A percentile compares a stretch with the other conserved stretches of the same genome.
Conservation (phyloP, 805 yeast species). For the Metschnikowia gelsemii region DNA sequence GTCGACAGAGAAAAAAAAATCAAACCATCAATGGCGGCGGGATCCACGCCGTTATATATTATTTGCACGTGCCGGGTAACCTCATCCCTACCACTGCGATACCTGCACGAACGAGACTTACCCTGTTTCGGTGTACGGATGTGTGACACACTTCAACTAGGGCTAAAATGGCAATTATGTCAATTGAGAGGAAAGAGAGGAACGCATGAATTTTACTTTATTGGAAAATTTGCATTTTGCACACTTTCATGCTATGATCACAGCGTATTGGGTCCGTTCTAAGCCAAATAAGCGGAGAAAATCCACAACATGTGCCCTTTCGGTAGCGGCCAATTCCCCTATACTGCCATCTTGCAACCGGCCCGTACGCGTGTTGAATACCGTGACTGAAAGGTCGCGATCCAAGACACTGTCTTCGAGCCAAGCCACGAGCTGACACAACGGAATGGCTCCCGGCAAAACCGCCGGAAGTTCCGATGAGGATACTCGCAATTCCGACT, state of each 20-base stretch:
- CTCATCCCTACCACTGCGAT: conserved; percentile 2
- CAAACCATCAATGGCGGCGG: conserved; percentile 21
- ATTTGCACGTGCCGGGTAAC: conserved; percentile 14
- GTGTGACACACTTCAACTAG: too few species aligned
- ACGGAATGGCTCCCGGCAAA: conserved; percentile 51
- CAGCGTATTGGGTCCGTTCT: conserved; percentile 17
- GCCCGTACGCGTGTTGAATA: conserved; percentile 21
- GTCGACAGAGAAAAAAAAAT: conserved; percentile 73
- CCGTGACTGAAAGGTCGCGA: conserved; percentile 6
- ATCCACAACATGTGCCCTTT: conserved; percentile 36
- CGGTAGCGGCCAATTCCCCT: conserved; percentile 24
- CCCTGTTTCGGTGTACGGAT: conserved; percentile 7
- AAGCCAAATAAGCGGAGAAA: conserved; percentile 46
- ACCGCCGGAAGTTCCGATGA: conserved; percentile 37
- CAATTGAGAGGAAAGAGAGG: not conserved
- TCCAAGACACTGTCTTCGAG: conserved; percentile 18
- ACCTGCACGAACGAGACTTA: not conserved
- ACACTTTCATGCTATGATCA: conserved; percentile 6
- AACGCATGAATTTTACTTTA: too few species aligned
- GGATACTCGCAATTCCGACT: conserved; percentile 14
- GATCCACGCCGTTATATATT: conserved; percentile 15
- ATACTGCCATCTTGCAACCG: conserved; percentile 22
- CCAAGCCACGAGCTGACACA: conserved; percentile 43
- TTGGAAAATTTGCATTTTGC: too few species aligned
- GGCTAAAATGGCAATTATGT: not conserved